Conservation (phyloP, 2,329 filamentous ascomycete genomes). For the Endoconidiophora laricicola region DNA sequence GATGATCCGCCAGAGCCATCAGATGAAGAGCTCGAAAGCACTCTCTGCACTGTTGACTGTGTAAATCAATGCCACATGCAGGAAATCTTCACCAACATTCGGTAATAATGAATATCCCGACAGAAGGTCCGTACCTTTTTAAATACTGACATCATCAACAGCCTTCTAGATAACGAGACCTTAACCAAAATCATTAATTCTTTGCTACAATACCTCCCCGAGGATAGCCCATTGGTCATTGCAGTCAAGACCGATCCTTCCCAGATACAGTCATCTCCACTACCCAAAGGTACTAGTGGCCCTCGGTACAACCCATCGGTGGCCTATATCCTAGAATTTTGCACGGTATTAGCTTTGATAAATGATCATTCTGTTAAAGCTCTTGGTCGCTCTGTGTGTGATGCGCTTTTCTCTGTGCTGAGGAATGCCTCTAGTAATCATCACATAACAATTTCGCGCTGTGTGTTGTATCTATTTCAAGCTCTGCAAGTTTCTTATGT, state of each 20-base stretch:
- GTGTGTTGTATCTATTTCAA: slow-evolving; percentile 72
- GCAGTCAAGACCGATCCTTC: slow-evolving; percentile 76
- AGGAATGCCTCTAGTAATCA: slow-evolving; percentile 67
- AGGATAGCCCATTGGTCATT: slow-evolving; percentile 65
- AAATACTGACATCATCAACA: slow-evolving; percentile 18
- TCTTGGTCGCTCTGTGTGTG: slow-evolving; percentile 65
- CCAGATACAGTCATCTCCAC: slow-evolving; percentile 36
- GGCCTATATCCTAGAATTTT: slow-evolving; percentile 82
- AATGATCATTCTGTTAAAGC: slow-evolving; percentile 55
- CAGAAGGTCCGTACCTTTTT: too few relatives aligned
- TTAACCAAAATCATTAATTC: slow-evolving; percentile 41
- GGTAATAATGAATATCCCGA: slow-evolving; percentile 31
- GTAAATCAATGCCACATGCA: slow-evolving; percentile 77
- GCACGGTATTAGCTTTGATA: slow-evolving; percentile 63
- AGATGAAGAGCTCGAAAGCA: slow-evolving; percentile 92
- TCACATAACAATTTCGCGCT: slow-evolving; percentile 64
- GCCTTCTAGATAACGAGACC: slow-evolving; percentile 42
- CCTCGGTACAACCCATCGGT: slow-evolving; percentile 69
- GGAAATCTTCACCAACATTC: slow-evolving; percentile 67
- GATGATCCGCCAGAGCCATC: slow-evolving; percentile 96
- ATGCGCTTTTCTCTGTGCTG: slow-evolving; percentile 64
- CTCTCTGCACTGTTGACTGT: slow-evolving; percentile 84
- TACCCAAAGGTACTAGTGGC: slow-evolving; percentile 25
- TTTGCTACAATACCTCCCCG: slow-evolving; percentile 69
- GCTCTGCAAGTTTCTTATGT: slow-evolving; percentile 74